Evolutionary conservation across 2,329 filamentous ascomycete genomes (phyloP), one percentile per base, ranked within the genome.

Genomic region (Dactylellina drechsleri): DNA sequence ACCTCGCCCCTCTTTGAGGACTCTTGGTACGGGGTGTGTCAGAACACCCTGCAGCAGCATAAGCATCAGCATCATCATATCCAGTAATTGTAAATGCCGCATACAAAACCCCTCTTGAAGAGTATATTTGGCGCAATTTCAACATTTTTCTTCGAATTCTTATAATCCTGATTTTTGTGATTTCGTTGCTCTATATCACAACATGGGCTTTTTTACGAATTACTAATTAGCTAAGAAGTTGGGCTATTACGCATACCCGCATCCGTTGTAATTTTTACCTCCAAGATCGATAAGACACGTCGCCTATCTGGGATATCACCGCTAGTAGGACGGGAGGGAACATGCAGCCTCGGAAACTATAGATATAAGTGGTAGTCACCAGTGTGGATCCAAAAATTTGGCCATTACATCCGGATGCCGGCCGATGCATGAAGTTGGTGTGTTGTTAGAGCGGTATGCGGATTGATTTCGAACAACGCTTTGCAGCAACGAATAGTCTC

Each of bases 211-310:
- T 4, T n/a, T 26, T 16, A 23, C 26, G 53, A 57, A 36, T 36
- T 36, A 23, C 23, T 23, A 23, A 23, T 36, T 36, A 23, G 23
- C 23, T 10, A 36, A 36, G 31, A 36, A 7, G 31, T 10, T 36
- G 43, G 57, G 15, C 16, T 23, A 31, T 66, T 43, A 53, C 15
- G 31, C 31, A 36, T 36, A 36, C 31, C 31, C 31, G 31, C 31
- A 36, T 36, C 31, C 10, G 1, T 10, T 36, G 31, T 36, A 36
- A 36, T 36, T 36, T 36, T 68, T 31, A 31, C 28, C 62, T 53
- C 62, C 61, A 74, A 64, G 70, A 74, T 74, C 61, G 66, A 41
- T 47, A 23, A 74, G 62, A 74, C 70, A 74, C 70, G 62, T 74
- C 70, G 70, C 62, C 70, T 74, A 74, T 74, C 66, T 70, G 40